A percentile compares a stretch with the other conserved stretches of the same genome.
phyloP scores from a whole-genome alignment of 2,329 filamentous ascomycete genomes.

The Stagonosporopsis tanaceti region DNA sequence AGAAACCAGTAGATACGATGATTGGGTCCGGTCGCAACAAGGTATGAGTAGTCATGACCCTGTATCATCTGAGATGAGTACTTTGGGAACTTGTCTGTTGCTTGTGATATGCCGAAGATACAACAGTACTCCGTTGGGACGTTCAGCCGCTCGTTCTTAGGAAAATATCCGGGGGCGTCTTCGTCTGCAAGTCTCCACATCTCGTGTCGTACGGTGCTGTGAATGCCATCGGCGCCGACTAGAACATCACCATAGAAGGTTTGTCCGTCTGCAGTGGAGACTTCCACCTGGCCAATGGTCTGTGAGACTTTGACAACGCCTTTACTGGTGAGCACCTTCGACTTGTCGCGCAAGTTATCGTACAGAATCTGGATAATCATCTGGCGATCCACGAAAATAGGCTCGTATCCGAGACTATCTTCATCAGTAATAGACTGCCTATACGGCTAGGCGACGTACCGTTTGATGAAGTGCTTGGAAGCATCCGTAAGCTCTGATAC shows the following conservation, averaged over 20 bases:
- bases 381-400: conserved; percentile 23
- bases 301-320: conserved; percentile 9
- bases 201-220: conserved; percentile 20
- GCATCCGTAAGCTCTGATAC: not conserved
- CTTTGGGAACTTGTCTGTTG: not conserved
- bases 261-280: conserved; percentile 14
- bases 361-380: conserved; percentile 22
- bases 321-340: conserved; percentile 15
- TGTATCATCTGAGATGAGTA: not conserved
- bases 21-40: not conserved
- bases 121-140: conserved; percentile 1
- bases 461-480: not conserved
- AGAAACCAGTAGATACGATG: conserved; percentile 7
- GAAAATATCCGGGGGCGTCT: conserved; percentile 7
- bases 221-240: conserved; percentile 26
- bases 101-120: not conserved
- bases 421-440: not conserved
- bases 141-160: not conserved
- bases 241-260: conserved; percentile 18
- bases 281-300: conserved; percentile 7
- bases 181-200: conserved; percentile 25
- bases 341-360: conserved; percentile 22
- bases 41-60: not conserved
- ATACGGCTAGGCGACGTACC: not conserved
- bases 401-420: not conserved